These are phyloP conservation scores for Pseudogymnoascus sp. DNA, from an alignment of 2,329 filamentous ascomycete species.

Conservation along the genomic window DNA sequence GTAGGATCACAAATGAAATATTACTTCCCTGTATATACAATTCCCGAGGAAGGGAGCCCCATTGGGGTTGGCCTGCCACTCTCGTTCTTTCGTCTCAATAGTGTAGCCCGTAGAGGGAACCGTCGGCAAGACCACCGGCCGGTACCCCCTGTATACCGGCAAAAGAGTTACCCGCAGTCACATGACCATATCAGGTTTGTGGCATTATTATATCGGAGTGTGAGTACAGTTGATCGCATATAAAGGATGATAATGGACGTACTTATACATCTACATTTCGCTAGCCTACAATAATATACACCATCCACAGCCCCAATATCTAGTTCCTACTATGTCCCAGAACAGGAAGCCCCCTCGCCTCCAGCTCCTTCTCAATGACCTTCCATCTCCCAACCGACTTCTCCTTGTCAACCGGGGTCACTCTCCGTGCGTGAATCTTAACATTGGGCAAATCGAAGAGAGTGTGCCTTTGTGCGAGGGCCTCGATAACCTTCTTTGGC, in stretches of 20 bases:
- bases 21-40: conserved; percentile 1
- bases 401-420: conserved; percentile 68
- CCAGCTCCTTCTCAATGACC: conserved; percentile 66
- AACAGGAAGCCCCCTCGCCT: conserved; percentile 54
- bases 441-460: conserved; percentile 62
- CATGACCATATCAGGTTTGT: not conserved
- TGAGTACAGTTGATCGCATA: not conserved
- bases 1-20: conserved; percentile 7
- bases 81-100: not conserved
- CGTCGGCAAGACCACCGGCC: not conserved
- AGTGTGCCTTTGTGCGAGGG: conserved; percentile 42
- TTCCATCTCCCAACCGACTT: conserved; percentile 70
- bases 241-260: conserved; percentile 8
- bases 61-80: not conserved
- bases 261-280: conserved; percentile 9
- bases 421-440: conserved; percentile 54
- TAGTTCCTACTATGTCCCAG: conserved; percentile 36
- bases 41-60: conserved; percentile 6
- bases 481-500: conserved; percentile 56
- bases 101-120: not conserved
- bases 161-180: conserved; percentile 10
- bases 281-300: conserved; percentile 12
- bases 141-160: not conserved
- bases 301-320: not conserved
- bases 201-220: not conserved